Percentiles rank a stretch among this genome's conserved stretches.
Conservation (phyloP, 2,329 filamentous ascomycete species). For the Fusarium mundagurra region DNA sequence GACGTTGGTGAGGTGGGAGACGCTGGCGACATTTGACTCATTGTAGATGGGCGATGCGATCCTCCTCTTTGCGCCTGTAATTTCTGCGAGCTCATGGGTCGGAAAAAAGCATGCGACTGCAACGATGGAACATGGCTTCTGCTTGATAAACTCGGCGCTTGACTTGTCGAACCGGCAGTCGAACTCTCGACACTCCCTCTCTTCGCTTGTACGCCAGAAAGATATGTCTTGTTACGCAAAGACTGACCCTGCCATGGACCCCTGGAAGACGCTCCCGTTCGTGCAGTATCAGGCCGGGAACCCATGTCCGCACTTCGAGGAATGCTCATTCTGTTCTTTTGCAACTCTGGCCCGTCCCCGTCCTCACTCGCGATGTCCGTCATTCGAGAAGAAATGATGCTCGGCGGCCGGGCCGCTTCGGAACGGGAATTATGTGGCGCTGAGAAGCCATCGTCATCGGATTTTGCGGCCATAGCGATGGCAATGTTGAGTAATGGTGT, state of each 20-base stretch:
- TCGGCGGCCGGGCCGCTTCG: slow-evolving; percentile 62
- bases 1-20: slow-evolving; percentile 31
- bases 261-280: slow-evolving; percentile 56
- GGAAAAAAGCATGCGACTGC: slow-evolving; percentile 90
- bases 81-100: slow-evolving; percentile 95
- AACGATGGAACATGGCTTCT: slow-evolving; percentile 90
- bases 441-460: slow-evolving; percentile 52
- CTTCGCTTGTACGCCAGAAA: slow-evolving; percentile 56
- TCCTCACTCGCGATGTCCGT: slow-evolving; percentile 71
- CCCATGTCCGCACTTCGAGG: slow-evolving; percentile 53
- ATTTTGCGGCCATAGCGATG: slow-evolving; percentile 48
- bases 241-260: slow-evolving; percentile 64
- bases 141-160: slow-evolving; percentile 69
- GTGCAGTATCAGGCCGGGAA: slow-evolving; percentile 65
- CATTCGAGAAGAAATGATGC: slow-evolving; percentile 77
- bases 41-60: slow-evolving; percentile 56
- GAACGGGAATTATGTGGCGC: slow-evolving; percentile 53
- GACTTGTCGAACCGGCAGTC: slow-evolving; percentile 63
- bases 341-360: slow-evolving; percentile 55
- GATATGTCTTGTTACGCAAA: slow-evolving; percentile 60
- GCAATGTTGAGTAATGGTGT: slow-evolving; percentile 26
- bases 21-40: slow-evolving; percentile 48
- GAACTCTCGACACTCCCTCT: slow-evolving; percentile 55
- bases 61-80: slow-evolving; percentile 86
- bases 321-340: slow-evolving; percentile 41